phyloP scores from a whole-genome alignment of 2,329 filamentous ascomycete genomes.

The Colletotrichum scovillei region DNA sequence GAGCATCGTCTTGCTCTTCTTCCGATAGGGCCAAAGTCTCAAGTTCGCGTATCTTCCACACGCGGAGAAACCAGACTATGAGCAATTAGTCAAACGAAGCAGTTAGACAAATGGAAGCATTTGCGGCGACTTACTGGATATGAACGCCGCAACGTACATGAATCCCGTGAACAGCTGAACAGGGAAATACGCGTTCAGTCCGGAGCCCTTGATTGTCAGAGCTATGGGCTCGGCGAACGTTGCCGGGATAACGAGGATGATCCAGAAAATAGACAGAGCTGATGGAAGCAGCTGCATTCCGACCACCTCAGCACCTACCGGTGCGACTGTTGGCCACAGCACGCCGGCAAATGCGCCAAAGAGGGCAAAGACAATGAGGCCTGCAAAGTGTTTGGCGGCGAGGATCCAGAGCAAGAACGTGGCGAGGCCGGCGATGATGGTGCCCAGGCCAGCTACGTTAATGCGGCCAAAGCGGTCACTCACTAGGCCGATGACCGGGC shows the following conservation, averaged over 20 bases:
- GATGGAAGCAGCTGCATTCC: slow-evolving; percentile 76
- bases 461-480: slow-evolving; percentile 77
- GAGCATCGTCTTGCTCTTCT: neutral
- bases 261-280: slow-evolving; percentile 76
- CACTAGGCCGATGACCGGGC: slow-evolving; percentile 78
- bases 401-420: slow-evolving; percentile 80
- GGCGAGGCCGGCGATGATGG: slow-evolving; percentile 72
- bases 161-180: slow-evolving; percentile 70
- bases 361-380: slow-evolving; percentile 78
- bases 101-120: accelerated
- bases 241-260: slow-evolving; percentile 76
- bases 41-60: slow-evolving; percentile 34
- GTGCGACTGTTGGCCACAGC: slow-evolving; percentile 76
- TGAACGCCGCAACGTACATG: slow-evolving; percentile 67
- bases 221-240: slow-evolving; percentile 77
- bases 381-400: slow-evolving; percentile 70
- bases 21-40: slow-evolving; percentile 16
- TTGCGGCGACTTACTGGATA: slow-evolving; percentile 49
- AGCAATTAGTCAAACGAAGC: neutral
- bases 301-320: slow-evolving; percentile 79
- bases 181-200: slow-evolving; percentile 59
- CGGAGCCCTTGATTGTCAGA: slow-evolving; percentile 60
- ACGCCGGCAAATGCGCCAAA: slow-evolving; percentile 77
- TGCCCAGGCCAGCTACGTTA: slow-evolving; percentile 76
- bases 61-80: slow-evolving; percentile 35